phyloP scores from a whole-genome alignment of 192 early-diverging fungal genomes.

The Backusella psychrophila region DNA sequence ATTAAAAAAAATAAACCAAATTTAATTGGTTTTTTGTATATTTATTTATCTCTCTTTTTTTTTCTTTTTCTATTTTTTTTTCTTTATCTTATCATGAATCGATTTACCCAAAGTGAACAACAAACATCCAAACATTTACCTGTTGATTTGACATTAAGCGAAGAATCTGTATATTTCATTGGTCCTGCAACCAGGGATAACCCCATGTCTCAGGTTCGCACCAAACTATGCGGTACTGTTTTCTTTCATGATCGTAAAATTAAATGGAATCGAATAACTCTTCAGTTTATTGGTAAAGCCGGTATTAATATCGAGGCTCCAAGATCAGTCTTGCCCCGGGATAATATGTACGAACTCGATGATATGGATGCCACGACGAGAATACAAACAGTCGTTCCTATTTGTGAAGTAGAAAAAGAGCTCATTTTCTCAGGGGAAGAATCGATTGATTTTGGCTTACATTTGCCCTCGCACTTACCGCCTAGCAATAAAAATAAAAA shows the following conservation, averaged over 20 bases:
- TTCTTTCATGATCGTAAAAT: slow-evolving; percentile 26
- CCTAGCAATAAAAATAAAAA: slow-evolving; percentile 28
- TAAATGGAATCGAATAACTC: slow-evolving; percentile 36
- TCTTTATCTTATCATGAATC: slow-evolving; percentile 4
- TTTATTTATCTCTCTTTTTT: neutral
- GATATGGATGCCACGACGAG: slow-evolving; percentile 9
- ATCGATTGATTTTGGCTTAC: slow-evolving; percentile 34
- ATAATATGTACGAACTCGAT: neutral
- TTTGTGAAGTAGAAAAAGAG: slow-evolving; percentile 39
- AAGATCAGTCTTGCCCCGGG: slow-evolving; percentile 3
- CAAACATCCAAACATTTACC: slow-evolving; percentile 9
- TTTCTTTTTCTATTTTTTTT: neutral
- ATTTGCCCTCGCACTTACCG: slow-evolving; percentile 33
- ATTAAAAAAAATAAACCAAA: neutral
- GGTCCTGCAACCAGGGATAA: slow-evolving; percentile 35
- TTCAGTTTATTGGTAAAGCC: slow-evolving; percentile 28
- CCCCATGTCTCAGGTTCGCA: slow-evolving; percentile 30
- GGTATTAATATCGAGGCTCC: slow-evolving; percentile 23
- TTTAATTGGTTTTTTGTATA: slow-evolving; percentile 5
- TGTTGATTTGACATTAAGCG: slow-evolving; percentile 11
- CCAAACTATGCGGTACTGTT: slow-evolving; percentile 30
- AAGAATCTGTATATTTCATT: slow-evolving; percentile 29
- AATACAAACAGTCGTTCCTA: slow-evolving; percentile 15
- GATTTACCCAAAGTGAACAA: neutral
- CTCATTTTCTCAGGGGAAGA: slow-evolving; percentile 31